These are phyloP conservation scores for Trichoderma gamsii DNA, from an alignment of 495 filamentous ascomycete genomes.

Conservation along the genomic window DNA sequence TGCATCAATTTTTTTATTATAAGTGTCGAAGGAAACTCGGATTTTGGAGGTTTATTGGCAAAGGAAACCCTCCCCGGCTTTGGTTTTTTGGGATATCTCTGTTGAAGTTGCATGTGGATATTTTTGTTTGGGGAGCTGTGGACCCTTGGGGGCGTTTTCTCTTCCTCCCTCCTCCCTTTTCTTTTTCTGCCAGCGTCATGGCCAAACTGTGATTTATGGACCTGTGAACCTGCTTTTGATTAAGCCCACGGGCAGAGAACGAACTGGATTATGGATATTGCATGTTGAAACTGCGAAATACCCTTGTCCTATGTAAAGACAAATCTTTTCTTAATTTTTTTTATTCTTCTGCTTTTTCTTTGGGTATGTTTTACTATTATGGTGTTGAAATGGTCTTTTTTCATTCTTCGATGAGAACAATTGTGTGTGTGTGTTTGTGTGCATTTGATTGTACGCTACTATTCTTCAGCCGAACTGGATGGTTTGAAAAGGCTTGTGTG, in stretches of 20 bases:
- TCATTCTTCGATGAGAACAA: too few species aligned
- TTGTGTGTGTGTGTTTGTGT: too few species aligned
- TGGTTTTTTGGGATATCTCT: neutral
- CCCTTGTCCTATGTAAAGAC: slow-evolving; percentile 8
- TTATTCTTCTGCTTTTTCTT: neutral
- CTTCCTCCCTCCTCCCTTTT: too few species aligned
- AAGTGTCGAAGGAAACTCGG: neutral
- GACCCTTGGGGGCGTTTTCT: neutral
- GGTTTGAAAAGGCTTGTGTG: neutral
- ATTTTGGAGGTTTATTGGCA: neutral
- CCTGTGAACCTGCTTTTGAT: neutral
- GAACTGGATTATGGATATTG: neutral
- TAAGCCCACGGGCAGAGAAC: neutral
- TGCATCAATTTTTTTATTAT: neutral
- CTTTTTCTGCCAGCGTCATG: neutral
- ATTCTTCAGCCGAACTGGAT: neutral
- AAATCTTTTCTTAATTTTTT: neutral
- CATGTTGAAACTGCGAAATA: neutral
- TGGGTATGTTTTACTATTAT: neutral
- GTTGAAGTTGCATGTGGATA: neutral
- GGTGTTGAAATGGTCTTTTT: neutral
- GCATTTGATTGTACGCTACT: neutral
- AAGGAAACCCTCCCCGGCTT: neutral
- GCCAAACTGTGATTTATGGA: slow-evolving; percentile 6
- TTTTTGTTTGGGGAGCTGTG: neutral